phyloP scores from a whole-genome alignment of 2,329 filamentous ascomycete genomes.

The Lecanoromycetidae sp. region DNA sequence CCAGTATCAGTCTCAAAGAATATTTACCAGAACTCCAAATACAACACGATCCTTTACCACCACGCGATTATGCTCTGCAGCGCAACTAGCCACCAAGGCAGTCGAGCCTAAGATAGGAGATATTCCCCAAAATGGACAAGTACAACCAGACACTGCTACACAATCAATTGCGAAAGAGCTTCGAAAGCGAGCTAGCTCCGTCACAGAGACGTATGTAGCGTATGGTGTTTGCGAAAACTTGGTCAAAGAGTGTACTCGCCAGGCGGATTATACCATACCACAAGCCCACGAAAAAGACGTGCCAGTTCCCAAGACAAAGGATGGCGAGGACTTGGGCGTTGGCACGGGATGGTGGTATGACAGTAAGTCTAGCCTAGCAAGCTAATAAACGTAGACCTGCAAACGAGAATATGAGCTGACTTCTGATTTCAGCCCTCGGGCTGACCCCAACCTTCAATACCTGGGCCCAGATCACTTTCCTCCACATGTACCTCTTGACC shows the following conservation, averaged over 20 bases:
- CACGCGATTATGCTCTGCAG: not conserved
- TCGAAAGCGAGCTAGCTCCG: slow-evolving; percentile 11
- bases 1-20: slow-evolving; percentile 2
- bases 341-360: slow-evolving; percentile 71
- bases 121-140: not conserved
- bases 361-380: slow-evolving; percentile 41
- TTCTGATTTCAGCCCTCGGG: slow-evolving; percentile 48
- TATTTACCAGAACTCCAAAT: not conserved
- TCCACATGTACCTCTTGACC: slow-evolving; percentile 88
- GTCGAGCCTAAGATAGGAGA: not conserved
- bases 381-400: too few species aligned
- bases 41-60: slow-evolving; percentile 2
- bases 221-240: slow-evolving; percentile 68
- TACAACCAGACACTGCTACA: not conserved
- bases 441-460: slow-evolving; percentile 82
- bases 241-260: slow-evolving; percentile 60
- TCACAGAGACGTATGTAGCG: slow-evolving; percentile 58
- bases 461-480: slow-evolving; percentile 91
- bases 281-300: slow-evolving; percentile 53
- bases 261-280: slow-evolving; percentile 67
- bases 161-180: slow-evolving; percentile 13
- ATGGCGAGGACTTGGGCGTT: slow-evolving; percentile 71
- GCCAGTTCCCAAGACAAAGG: slow-evolving; percentile 58
- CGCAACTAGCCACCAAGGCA: not conserved
- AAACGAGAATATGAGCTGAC: not conserved